Evolutionary conservation across 2,329 filamentous ascomycete species (phyloP).

Genomic region (Amphichorda felina): DNA sequence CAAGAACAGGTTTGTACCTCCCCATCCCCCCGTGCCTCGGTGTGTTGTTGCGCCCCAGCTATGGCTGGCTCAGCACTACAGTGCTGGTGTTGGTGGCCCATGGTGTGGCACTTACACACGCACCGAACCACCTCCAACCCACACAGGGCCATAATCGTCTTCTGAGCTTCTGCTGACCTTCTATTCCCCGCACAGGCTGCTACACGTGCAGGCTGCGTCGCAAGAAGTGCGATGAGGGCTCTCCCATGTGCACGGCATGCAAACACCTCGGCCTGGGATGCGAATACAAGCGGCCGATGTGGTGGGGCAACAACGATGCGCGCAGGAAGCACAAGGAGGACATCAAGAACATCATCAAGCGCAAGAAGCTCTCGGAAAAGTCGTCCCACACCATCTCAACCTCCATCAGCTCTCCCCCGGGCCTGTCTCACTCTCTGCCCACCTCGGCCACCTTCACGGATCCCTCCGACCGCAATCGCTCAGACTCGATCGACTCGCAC

Average conservation of each 20-base stretch:
- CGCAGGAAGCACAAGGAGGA: constrained; percentile 80
- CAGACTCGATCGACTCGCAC: constrained; percentile 70
- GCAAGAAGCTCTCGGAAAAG: constrained; percentile 90
- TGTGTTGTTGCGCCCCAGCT: no score
- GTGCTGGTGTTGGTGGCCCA: no score
- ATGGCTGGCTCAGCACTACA: no score
- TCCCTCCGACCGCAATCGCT: constrained; percentile 59
- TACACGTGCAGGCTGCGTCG: constrained; percentile 56
- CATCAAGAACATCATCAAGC: constrained; percentile 97
- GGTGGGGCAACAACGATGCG: constrained; percentile 93
- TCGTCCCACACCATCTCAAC: constrained; percentile 42
- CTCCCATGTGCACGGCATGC: constrained; percentile 52
- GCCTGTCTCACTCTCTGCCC: constrained; percentile 69
- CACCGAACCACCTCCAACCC: background rate
- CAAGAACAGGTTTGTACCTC: constrained; percentile 83
- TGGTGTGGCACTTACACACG: no score
- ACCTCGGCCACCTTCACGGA: constrained; percentile 74
- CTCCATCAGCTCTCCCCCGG: constrained; percentile 57
- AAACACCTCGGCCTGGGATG: constrained; percentile 71
- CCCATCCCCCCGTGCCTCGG: constrained; percentile 1
- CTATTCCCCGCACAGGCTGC: constrained; percentile 35
- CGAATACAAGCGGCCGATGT: constrained; percentile 92
- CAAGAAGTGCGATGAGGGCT: constrained; percentile 59
- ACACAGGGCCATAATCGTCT: background rate
- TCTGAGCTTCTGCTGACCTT: background rate